Conservation (phyloP, 129 eudicot genomes). For the Calendula officinalis region DNA sequence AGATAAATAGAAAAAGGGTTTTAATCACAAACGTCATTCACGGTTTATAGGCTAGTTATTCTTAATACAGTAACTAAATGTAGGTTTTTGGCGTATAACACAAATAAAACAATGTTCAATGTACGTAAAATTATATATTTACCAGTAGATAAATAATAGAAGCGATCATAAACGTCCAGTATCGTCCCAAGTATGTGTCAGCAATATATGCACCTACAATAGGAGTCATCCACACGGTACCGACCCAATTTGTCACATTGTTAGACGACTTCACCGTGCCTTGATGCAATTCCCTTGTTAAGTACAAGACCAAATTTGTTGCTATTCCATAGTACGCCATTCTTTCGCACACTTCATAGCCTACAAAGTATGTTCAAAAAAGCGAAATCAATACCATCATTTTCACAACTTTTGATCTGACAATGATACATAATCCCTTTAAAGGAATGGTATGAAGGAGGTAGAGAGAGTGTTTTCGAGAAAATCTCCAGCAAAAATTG, state of each 20-base stretch:
- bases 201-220: slow-evolving; percentile 53
- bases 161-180: slow-evolving; percentile 53
- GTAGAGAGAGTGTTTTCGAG: no score
- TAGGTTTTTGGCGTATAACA: background rate
- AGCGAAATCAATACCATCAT: background rate
- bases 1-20: background rate
- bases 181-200: slow-evolving; percentile 52
- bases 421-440: no score
- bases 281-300: slow-evolving; percentile 46
- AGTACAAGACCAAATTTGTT: slow-evolving; percentile 48
- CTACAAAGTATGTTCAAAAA: slow-evolving; percentile 18
- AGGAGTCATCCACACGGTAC: slow-evolving; percentile 59
- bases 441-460: no score
- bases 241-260: slow-evolving; percentile 67
- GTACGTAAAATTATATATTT: background rate
- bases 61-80: background rate
- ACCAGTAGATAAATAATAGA: slow-evolving; percentile 42
- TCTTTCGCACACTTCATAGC: slow-evolving; percentile 58
- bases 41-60: no score
- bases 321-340: slow-evolving; percentile 59
- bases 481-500: no score
- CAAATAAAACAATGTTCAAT: background rate
- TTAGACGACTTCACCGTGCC: slow-evolving; percentile 61
- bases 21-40: background rate
- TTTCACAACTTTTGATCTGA: no score